Evolutionary conservation across 192 early-diverging fungal species (phyloP).

Genomic region (Mortierella hygrophila): DNA sequence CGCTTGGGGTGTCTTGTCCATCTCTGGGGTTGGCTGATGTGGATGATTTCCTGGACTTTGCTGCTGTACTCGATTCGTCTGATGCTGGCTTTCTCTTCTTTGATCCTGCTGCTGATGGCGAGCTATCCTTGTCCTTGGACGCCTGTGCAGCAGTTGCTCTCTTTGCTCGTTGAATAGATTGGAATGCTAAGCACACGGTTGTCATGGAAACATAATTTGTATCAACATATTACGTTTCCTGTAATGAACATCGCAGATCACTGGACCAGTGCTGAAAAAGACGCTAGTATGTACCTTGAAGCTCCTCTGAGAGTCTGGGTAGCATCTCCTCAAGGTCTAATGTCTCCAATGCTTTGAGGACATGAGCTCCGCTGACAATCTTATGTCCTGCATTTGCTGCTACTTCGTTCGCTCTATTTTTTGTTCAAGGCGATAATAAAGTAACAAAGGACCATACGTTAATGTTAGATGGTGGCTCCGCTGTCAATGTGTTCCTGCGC

Average conservation of each 20-base stretch:
- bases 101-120: constrained; percentile 9
- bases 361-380: constrained; percentile 59
- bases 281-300: constrained; percentile 43
- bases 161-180: constrained; percentile 55
- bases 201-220: background rate
- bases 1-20: constrained; percentile 11
- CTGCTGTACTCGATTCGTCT: constrained; percentile 2
- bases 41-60: constrained; percentile 48
- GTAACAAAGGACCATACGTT: background rate
- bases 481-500: background rate
- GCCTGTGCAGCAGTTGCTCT: constrained; percentile 44
- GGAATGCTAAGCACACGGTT: constrained; percentile 42
- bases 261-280: background rate
- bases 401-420: constrained; percentile 61
- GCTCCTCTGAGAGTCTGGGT: constrained; percentile 54
- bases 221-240: background rate
- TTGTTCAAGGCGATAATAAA: background rate
- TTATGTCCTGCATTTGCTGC: constrained; percentile 62
- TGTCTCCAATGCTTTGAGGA: constrained; percentile 62
- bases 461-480: background rate
- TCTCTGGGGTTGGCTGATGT: constrained; percentile 36
- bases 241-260: background rate
- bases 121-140: constrained; percentile 22
- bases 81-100: constrained; percentile 51
- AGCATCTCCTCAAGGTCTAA: constrained; percentile 60